Evolutionary conservation across 108 stramenopile species (phyloP).

Genomic region (Epithemia pelagica): DNA sequence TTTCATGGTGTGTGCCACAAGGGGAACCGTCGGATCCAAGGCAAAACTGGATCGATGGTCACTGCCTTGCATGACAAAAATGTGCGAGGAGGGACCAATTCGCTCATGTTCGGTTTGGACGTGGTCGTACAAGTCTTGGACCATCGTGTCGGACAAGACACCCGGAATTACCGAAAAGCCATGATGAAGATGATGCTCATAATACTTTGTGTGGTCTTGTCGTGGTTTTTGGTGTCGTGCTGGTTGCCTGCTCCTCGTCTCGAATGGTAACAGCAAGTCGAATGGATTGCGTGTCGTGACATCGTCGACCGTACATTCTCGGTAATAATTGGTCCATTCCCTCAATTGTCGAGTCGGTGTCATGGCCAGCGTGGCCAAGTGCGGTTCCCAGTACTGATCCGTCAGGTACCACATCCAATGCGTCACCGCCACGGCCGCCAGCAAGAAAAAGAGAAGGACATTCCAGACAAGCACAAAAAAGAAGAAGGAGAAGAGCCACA

Average conservation of each 20-base stretch:
- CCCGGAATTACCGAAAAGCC: constrained; percentile 43
- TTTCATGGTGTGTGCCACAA: constrained; percentile 13
- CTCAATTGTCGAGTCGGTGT: background rate
- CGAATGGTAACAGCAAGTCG: constrained; percentile 21
- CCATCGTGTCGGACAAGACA: constrained; percentile 31
- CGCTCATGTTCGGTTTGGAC: constrained; percentile 28
- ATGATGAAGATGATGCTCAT: constrained; percentile 37
- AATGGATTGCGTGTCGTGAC: constrained; percentile 28
- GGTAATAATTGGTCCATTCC: constrained; percentile 45
- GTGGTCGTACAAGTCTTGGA: constrained; percentile 25
- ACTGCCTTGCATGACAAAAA: constrained; percentile 43
- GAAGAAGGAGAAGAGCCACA: too few relatives aligned
- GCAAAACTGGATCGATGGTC: constrained; percentile 46
- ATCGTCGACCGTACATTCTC: constrained; percentile 32
- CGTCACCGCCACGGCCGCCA: too few relatives aligned
- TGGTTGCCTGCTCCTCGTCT: too few relatives aligned
- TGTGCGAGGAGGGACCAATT: constrained; percentile 12
- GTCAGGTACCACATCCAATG: constrained; percentile 6
- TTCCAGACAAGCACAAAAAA: too few relatives aligned
- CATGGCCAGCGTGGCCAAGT: background rate
- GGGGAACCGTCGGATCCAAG: background rate
- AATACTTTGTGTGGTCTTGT: constrained; percentile 21
- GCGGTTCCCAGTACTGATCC: constrained; percentile 1
- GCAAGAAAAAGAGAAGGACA: too few relatives aligned
- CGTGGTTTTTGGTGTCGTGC: too few relatives aligned